Base-by-base conservation (phyloP, 2,329 filamentous ascomycete species). In the Thermothelomyces thermophilus region DNA sequence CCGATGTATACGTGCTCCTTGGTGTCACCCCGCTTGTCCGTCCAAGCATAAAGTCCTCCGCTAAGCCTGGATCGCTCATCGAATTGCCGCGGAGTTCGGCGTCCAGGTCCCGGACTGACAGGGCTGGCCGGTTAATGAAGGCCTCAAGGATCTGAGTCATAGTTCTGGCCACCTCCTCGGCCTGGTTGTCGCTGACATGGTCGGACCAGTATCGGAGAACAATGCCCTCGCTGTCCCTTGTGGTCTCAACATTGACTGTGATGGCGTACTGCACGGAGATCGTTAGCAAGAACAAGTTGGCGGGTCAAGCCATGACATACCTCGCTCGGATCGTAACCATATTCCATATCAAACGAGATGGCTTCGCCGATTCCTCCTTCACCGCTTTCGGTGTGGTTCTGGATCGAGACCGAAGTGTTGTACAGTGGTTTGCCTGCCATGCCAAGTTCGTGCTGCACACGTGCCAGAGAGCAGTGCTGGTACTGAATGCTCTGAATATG, bases 201-300 rank as follows among this genome's bases (percentile, higher is more conserved):
- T 60, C 54, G 6, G 57, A 55, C 58, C 58, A 60, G 49, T 60
- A 60, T 2, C 58, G 55, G 48, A 60, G 56, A 2, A 60, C 47
- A 3, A 56, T 54, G 3, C 58, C 57, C 35, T 59, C 57, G 36
- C 28, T 46, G 26, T 40, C 34, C 17, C 41, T 55, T 3, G 58
- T 52, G 5, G 53, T 53, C 20, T 60, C 57, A 13, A 60, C 49
- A 41, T 60, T 60, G 45, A 59, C 55, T 11, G 57, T 60, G 42
- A 60, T 51, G 34, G 54, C 58, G 36, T 58, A 60, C 56, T 59
- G 17, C 24, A 14, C 13, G 6, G 33, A 10, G 19, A 2, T n/a
- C 16, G 48, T 50, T 41, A 50, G 33, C 19, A 35, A 39, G 2
- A 2, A 7, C 4, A 3, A 10, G 5, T 17, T 11, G 33, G 7